Conservation (phyloP, 352 stramenopile species). For the Globisporangium abappressorium region DNA sequence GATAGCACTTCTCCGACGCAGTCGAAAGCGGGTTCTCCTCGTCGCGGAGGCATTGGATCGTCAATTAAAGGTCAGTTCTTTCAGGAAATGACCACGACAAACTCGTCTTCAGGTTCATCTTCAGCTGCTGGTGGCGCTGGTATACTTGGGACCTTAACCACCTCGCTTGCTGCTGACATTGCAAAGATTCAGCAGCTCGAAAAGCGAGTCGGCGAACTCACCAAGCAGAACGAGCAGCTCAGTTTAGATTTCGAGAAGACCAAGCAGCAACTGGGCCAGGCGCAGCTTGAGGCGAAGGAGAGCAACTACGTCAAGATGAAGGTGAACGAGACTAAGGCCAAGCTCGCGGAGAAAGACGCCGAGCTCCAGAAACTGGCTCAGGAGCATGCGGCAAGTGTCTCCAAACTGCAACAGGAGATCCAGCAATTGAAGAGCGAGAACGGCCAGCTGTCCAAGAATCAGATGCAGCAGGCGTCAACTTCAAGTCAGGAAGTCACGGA, state of each 20-base stretch:
- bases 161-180: conserved; percentile 2
- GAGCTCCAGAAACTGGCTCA: conserved; percentile 10
- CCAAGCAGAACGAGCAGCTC: conserved; percentile 22
- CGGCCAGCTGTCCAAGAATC: conserved; percentile 18
- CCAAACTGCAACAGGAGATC: conserved; percentile 24
- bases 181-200: conserved; percentile 34
- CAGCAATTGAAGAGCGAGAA: conserved; percentile 26
- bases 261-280: conserved; percentile 26
- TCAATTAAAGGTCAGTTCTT: conserved; percentile 29
- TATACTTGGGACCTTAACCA: not conserved
- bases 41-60: conserved; percentile 14
- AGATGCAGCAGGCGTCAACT: conserved; percentile 21
- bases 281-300: conserved; percentile 46
- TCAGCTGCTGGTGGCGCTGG: not conserved
- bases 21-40: conserved; percentile 9
- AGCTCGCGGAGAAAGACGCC: conserved; percentile 34
- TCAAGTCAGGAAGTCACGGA: conserved; percentile 27
- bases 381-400: conserved; percentile 15
- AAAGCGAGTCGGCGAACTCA: conserved; percentile 27
- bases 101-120: conserved; percentile 9
- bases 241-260: conserved; percentile 16
- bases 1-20: conserved; percentile 8
- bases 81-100: conserved; percentile 19
- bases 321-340: conserved; percentile 40
- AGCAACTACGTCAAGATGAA: conserved; percentile 61